A percentile compares a stretch with the other conserved stretches of the same genome.
These are phyloP conservation scores for Hypomontagnella submonticulosa DNA, from an alignment of 495 filamentous ascomycete species.

Conservation along the genomic window DNA sequence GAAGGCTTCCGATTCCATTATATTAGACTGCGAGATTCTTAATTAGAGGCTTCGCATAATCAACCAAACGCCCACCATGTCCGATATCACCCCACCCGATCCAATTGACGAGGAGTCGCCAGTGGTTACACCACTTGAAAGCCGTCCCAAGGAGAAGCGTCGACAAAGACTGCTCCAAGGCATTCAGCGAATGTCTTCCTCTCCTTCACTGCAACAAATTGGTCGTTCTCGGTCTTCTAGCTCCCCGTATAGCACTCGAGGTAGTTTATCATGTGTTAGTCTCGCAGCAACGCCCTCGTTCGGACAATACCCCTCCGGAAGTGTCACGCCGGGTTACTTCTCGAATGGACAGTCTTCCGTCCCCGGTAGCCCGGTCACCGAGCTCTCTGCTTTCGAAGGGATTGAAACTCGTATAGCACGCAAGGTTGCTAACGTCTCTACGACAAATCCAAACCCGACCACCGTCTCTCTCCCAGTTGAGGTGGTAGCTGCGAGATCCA, in stretches of 20 bases:
- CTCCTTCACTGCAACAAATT: constrained; percentile 75
- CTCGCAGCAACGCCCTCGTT: constrained; percentile 70
- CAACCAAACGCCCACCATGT: constrained; percentile 21
- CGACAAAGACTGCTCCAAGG: constrained; percentile 79
- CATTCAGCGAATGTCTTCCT: constrained; percentile 90
- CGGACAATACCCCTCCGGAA: constrained; percentile 48
- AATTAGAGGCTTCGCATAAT: constrained; percentile 7
- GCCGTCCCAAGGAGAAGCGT: constrained; percentile 73
- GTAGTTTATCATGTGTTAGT: constrained; percentile 84
- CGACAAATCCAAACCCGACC: constrained; percentile 46
- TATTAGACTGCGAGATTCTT: background rate
- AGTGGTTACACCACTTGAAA: constrained; percentile 52
- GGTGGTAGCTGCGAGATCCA: constrained; percentile 50
- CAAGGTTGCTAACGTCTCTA: constrained; percentile 44
- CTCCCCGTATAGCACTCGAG: constrained; percentile 66
- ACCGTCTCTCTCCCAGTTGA: constrained; percentile 74
- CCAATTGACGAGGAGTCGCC: constrained; percentile 39
- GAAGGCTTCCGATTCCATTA: background rate
- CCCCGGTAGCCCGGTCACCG: constrained; percentile 61
- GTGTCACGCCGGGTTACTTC: constrained; percentile 64
- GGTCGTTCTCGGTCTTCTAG: constrained; percentile 72
- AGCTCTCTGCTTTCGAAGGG: constrained; percentile 49
- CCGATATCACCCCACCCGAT: constrained; percentile 28
- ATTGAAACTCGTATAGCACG: constrained; percentile 53
- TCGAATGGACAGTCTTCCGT: constrained; percentile 73